Conservation (phyloP, 768 basidiomycete genomes). For the Mycena galericulata region DNA sequence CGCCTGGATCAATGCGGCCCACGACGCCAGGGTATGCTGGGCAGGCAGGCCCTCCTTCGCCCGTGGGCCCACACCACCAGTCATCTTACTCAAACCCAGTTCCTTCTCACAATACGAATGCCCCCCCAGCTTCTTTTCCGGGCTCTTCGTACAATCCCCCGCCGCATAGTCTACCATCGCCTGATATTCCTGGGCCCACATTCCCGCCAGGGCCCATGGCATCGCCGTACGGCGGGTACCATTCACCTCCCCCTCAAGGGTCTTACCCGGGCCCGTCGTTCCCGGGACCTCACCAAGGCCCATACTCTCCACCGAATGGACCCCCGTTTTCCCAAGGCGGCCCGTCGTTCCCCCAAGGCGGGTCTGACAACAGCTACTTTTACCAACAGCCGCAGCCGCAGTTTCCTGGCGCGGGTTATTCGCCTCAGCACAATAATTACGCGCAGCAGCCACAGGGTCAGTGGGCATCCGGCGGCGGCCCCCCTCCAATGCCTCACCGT, state of each 20-base stretch:
- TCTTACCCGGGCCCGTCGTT: conserved; percentile 21
- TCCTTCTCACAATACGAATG: conserved; percentile 15
- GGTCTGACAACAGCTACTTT: conserved; percentile 19
- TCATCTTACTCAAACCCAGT: conserved; percentile 22
- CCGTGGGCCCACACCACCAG: conserved; percentile 5
- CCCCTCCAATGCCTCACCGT: conserved; percentile 33
- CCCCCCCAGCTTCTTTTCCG: conserved; percentile 21
- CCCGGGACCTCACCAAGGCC: conserved; percentile 27
- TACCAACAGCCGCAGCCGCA: conserved; percentile 29
- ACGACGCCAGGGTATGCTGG: conserved; percentile 26
- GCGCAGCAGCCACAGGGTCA: conserved; percentile 20
- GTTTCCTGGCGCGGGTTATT: conserved; percentile 29
- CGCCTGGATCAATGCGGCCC: too few relatives aligned
- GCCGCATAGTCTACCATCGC: conserved; percentile 16
- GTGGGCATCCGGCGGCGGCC: conserved; percentile 15
- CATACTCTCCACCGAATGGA: conserved; percentile 9
- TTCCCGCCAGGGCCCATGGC: conserved; percentile 24
- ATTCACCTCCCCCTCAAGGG: background rate
- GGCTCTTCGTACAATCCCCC: conserved; percentile 23
- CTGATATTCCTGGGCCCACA: conserved; percentile 22
- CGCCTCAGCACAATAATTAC: conserved; percentile 28
- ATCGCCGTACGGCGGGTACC: conserved; percentile 13
- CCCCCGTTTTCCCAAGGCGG: conserved; percentile 39
- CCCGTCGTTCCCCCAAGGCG: conserved; percentile 29
- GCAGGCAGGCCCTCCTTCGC: background rate